Percentiles rank a stretch among this genome's conserved stretches.
phyloP scores from a whole-genome alignment of 192 early-diverging fungal genomes.

The Physocladia obscura region DNA sequence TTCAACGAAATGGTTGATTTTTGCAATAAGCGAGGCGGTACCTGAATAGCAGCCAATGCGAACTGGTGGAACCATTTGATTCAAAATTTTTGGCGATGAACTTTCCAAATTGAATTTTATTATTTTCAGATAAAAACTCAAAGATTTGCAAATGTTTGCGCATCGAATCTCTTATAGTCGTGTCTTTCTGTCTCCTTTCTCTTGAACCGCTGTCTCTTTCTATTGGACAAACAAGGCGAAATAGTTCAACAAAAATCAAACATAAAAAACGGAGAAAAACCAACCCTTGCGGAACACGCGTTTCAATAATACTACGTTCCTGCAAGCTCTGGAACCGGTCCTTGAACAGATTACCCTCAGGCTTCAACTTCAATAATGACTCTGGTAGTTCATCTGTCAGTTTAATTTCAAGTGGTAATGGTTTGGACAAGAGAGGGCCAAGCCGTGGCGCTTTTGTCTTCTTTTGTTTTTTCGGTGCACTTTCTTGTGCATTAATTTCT shows the following conservation, averaged over 20 bases:
- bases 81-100: too few relatives aligned
- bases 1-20: too few relatives aligned
- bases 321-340: slow-evolving; percentile 53
- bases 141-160: slow-evolving; percentile 11
- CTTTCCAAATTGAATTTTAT: too few relatives aligned
- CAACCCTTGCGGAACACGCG: slow-evolving; percentile 48
- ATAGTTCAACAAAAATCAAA: slow-evolving; percentile 4
- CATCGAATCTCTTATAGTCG: slow-evolving; percentile 55
- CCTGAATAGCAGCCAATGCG: slow-evolving; percentile 58
- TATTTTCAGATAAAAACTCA: too few relatives aligned
- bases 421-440: slow-evolving; percentile 33
- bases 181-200: slow-evolving; percentile 50
- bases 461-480: not conserved
- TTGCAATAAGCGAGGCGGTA: not conserved
- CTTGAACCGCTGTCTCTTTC: slow-evolving; percentile 36
- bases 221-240: not conserved
- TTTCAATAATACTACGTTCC: slow-evolving; percentile 51
- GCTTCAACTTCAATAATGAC: slow-evolving; percentile 44
- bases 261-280: not conserved
- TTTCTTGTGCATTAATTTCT: not conserved
- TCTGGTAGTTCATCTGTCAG: slow-evolving; percentile 52
- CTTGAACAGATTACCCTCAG: slow-evolving; percentile 55
- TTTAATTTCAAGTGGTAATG: slow-evolving; percentile 44
- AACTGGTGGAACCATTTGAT: slow-evolving; percentile 34
- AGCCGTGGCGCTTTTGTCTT: not conserved